phyloP scores from a whole-genome alignment of 2,329 filamentous ascomycete species.

The Mycosphaerella arachidis region DNA sequence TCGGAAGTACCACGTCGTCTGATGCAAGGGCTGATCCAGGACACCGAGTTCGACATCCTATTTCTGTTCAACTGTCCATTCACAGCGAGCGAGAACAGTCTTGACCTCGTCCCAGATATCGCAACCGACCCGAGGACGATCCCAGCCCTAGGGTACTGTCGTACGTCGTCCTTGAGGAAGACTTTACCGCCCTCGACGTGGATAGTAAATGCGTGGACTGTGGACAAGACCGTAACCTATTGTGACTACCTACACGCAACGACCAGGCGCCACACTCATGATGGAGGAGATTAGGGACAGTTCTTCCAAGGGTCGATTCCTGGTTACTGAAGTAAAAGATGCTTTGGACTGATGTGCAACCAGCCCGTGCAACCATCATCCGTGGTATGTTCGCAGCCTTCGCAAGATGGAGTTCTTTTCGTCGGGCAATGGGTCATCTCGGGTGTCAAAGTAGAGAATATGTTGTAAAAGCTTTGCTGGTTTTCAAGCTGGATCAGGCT shows the following conservation, averaged over 20 bases:
- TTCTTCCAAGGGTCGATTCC: no score
- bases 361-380: background rate
- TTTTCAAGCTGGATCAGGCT: constrained; percentile 16
- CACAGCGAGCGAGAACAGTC: background rate
- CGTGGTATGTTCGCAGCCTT: background rate
- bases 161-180: background rate
- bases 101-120: background rate
- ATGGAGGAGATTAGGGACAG: no score
- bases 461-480: background rate
- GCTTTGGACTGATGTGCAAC: background rate
- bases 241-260: background rate
- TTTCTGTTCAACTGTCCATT: background rate
- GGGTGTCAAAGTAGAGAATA: background rate
- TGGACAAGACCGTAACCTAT: background rate
- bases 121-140: no score
- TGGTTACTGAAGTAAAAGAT: no score
- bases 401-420: background rate
- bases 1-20: no score
- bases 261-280: no score
- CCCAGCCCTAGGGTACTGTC: background rate
- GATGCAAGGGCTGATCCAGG: background rate
- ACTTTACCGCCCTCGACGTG: no score
- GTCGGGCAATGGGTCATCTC: background rate
- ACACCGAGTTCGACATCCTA: background rate
- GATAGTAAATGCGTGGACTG: background rate